Evolutionary conservation across 306 rosid genomes (phyloP), one percentile per base, ranked within the genome.

Genomic region (Fragaria vesca): DNA sequence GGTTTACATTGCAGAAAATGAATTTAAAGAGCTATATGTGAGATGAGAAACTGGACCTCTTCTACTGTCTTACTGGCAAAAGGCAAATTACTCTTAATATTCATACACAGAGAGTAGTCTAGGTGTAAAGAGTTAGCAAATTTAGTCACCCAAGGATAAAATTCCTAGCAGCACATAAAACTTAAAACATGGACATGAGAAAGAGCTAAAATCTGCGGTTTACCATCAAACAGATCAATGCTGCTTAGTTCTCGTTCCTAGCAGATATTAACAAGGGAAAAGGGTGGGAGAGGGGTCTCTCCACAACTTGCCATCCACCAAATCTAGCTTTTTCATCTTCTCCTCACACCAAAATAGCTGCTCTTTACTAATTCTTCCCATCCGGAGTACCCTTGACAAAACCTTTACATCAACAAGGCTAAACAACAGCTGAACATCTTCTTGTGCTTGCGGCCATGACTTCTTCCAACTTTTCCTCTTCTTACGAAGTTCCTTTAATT

Each of bases 311-410:
- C 90, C 78, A 58, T 83, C 86, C 12, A 83, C 80, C 34, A 91
- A 42, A 70, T 91, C 96, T 32, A 95, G 87, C 72, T 89, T 95
- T 75, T 91, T 95, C 88, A 89, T 82, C 90, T 95, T 95, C 78
- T 92, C 97, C 84, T 95, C 97, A 58, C 98, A 92, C 98, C 98
- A 95, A 70, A 88, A 77, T 72, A 95, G 79, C 73, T 95, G 97
- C 51, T 89, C 96, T 55, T 90, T 92, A 7, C 82, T 88, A 77
- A 92, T 77, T 90, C 91, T 88, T 7, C 67, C 72, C 93, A 95
- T 92, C 74, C 88, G 86, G 12, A 93, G 87, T 75, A 87, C 92
- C 81, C 98, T 89, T 8, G 84, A 83, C 68, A 95, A 3, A 63
- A 92, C 76, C 82, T 92, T 89, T 71, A 79, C 71, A 47, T 95